phyloP scores from a whole-genome alignment of 352 stramenopile genomes.

The Pythium monospermum region DNA sequence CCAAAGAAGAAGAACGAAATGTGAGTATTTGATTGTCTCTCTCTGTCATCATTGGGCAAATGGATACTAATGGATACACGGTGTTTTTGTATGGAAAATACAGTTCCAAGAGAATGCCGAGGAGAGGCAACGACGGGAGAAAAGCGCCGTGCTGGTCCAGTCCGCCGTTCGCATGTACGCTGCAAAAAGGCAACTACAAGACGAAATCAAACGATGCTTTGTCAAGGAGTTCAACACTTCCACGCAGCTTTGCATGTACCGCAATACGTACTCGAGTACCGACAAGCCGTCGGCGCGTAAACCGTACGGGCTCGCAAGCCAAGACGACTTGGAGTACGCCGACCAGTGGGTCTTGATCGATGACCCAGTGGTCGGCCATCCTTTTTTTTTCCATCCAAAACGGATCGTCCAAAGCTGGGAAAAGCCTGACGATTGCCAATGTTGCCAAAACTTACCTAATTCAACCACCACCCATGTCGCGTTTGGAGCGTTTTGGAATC shows the following conservation, averaged over 20 bases:
- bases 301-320: conserved; percentile 38
- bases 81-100: conserved; percentile 4
- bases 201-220: conserved; percentile 41
- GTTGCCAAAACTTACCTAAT: conserved; percentile 31
- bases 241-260: conserved; percentile 37
- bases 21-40: conserved; percentile 23
- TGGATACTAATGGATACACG: conserved; percentile 1
- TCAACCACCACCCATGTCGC: conserved; percentile 20
- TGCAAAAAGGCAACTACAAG: conserved; percentile 40
- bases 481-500: conserved; percentile 56
- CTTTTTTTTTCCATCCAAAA: conserved; percentile 68
- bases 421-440: conserved; percentile 40
- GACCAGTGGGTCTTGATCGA: conserved; percentile 57
- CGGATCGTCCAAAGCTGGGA: conserved; percentile 55
- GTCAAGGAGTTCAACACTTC: conserved; percentile 53
- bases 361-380: conserved; percentile 38
- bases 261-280: conserved; percentile 48
- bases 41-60: too few species aligned
- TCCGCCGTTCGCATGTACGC: conserved; percentile 53
- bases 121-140: conserved; percentile 29
- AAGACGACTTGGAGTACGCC: conserved; percentile 47
- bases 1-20: conserved; percentile 36
- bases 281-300: conserved; percentile 34
- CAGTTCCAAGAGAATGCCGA: conserved; percentile 42
- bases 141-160: conserved; percentile 43